phyloP scores from a whole-genome alignment of 2,329 filamentous ascomycete genomes.

The Zymoseptoria pseudotritici region DNA sequence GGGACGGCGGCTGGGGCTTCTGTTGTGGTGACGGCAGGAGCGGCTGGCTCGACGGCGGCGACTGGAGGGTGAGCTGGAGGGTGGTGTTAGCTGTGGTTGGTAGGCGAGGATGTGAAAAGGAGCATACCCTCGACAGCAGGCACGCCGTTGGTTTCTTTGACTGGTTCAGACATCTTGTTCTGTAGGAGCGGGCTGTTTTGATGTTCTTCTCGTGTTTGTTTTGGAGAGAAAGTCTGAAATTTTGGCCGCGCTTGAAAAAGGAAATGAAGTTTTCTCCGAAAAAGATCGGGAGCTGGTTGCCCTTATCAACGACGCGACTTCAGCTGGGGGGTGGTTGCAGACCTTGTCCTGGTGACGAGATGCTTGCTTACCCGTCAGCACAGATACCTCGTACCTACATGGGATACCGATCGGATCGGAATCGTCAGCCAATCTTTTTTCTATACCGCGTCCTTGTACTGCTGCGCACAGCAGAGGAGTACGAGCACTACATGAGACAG shows the following conservation, averaged over 20 bases:
- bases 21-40: neutral
- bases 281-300: no score
- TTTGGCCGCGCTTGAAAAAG: neutral
- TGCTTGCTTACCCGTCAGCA: neutral
- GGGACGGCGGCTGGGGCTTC: neutral
- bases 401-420: no score
- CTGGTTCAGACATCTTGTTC: neutral
- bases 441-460: no score
- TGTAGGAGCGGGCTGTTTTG: neutral
- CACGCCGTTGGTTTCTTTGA: neutral
- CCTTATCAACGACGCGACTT: no score
- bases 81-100: neutral
- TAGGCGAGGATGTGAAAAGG: neutral
- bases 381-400: no score
- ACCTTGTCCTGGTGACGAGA: neutral
- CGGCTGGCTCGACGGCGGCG: neutral
- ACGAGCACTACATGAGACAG: no score
- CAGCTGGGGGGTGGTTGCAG: no score
- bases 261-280: neutral
- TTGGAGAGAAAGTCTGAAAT: neutral
- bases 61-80: neutral
- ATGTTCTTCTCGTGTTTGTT: neutral
- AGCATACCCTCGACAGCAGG: neutral
- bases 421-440: no score
- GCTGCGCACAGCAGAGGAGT: no score